phyloP scores from a whole-genome alignment of 1,284 basidiomycete species.

The Irpex sp. region DNA sequence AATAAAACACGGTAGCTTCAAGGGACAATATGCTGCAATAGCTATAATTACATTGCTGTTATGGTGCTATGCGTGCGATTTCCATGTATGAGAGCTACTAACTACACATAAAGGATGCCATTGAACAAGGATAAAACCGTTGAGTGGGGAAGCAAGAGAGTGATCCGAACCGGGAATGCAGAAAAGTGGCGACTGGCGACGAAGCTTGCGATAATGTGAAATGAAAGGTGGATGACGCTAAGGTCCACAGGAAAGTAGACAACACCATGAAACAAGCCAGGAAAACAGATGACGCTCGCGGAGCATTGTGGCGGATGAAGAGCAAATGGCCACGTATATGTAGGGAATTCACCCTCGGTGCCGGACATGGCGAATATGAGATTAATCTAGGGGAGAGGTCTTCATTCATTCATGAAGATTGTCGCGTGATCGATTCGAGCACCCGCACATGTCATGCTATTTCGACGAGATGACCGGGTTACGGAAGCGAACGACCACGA shows the following conservation, averaged over 20 bases:
- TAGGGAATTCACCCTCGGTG: background rate
- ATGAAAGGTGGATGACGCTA: background rate
- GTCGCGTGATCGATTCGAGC: background rate
- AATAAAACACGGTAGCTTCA: background rate
- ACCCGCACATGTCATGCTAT: background rate
- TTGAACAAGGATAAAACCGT: background rate
- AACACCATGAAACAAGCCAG: background rate
- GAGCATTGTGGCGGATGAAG: background rate
- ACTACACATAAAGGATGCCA: too few species aligned
- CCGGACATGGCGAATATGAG: background rate
- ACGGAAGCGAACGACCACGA: conserved; percentile 73
- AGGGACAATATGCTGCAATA: background rate
- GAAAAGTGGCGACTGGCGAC: background rate
- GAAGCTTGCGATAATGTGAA: background rate
- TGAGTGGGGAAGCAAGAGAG: background rate
- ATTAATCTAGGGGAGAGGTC: background rate
- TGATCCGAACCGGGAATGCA: background rate
- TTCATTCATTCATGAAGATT: background rate
- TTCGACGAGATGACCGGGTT: conserved; percentile 25
- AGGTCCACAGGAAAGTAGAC: background rate
- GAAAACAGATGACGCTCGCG: background rate
- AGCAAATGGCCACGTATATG: background rate
- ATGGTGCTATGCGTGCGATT: background rate
- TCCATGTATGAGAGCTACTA: too few species aligned
- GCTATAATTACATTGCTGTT: background rate